Base-by-base conservation (phyloP, 805 yeast genomes). In the Myxozyma vanderwaltii region DNA sequence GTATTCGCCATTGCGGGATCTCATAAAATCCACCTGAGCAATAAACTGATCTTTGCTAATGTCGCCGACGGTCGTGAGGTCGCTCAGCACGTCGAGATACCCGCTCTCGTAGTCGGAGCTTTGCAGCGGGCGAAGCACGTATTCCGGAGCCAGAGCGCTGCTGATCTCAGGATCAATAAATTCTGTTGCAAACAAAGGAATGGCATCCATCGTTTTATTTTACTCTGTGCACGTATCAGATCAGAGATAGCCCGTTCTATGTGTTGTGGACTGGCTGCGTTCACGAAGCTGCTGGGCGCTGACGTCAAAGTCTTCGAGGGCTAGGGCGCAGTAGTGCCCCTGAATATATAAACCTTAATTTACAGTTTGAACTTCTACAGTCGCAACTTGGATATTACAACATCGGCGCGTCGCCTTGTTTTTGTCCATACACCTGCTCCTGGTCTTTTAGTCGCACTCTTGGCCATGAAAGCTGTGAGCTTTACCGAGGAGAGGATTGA, bases 11-110 rank as follows among this genome's bases (percentile, higher is more conserved):
- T 69, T 70, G 23, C 71, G 66, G 0, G 77, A 59, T 24, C 76
- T 68, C 96, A 96, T 90, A 65, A 81, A 78, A 26, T 77, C 76
- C 38, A 87, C 71, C 33, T 84, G 79, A 4, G 74, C 74, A 1
- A 69, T 69, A 71, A 87, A 92, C 57, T 79, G 74, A 8, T 71
- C 74, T 24, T 69, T 62, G 1, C 85, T 70, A 31, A 94, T 79
- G 4, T 81, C 79, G 0, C 98, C 99, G 3, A 94, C 97, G 0
- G 88, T 82, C 10, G 98, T 94, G 63, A 92, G 78, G 2, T 81
- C 88, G 12, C 77, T 72, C 47, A 94, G 76, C 0, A 89, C 84
- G 31, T 80, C 81, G 26, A 86, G 75, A 7, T 85, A 86, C 12
- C 86, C 85, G n/a, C 82, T 80, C 36, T 75, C 72, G 70, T 79